phyloP scores from a whole-genome alignment of 2,329 filamentous ascomycete genomes.

The Leptographium lundbergii region DNA sequence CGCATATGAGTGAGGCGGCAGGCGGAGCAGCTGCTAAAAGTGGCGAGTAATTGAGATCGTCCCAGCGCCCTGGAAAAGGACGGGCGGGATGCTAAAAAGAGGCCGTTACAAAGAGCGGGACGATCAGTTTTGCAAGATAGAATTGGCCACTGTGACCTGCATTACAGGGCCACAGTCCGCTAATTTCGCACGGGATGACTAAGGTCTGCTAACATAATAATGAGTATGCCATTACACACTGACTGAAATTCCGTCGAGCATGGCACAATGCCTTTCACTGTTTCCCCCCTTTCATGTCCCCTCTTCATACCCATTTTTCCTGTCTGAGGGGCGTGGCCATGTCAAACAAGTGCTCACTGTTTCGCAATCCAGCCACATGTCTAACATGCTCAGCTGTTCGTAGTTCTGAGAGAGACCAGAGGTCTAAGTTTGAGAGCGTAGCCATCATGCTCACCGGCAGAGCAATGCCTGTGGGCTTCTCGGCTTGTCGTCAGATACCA shows the following conservation, averaged over 20 bases:
- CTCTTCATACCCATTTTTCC: too few relatives aligned
- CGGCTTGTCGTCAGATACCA: neutral
- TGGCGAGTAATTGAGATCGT: constrained; percentile 6
- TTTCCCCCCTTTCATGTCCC: too few relatives aligned
- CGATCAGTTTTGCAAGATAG: constrained; percentile 4
- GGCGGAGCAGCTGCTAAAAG: neutral
- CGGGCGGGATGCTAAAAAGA: constrained; percentile 10
- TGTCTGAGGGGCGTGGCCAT: too few relatives aligned
- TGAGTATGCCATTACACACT: too few relatives aligned
- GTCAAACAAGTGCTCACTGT: neutral
- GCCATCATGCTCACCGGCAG: neutral
- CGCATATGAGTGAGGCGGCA: neutral
- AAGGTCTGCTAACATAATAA: neutral
- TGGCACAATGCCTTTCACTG: neutral
- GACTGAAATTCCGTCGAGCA: too few relatives aligned
- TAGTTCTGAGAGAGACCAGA: too few relatives aligned
- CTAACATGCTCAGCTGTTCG: too few relatives aligned
- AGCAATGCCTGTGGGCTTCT: neutral
- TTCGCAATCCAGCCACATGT: neutral
- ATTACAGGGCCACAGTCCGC: neutral
- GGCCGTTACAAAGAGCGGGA: constrained; percentile 6
- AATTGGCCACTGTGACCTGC: neutral
- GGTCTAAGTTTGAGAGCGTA: neutral
- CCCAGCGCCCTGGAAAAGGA: constrained; percentile 9
- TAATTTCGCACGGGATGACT: neutral